A percentile compares a stretch with the other conserved stretches of the same genome.
Conservation (phyloP, 78 protist species). For the Dictyostelium firmibasis region DNA sequence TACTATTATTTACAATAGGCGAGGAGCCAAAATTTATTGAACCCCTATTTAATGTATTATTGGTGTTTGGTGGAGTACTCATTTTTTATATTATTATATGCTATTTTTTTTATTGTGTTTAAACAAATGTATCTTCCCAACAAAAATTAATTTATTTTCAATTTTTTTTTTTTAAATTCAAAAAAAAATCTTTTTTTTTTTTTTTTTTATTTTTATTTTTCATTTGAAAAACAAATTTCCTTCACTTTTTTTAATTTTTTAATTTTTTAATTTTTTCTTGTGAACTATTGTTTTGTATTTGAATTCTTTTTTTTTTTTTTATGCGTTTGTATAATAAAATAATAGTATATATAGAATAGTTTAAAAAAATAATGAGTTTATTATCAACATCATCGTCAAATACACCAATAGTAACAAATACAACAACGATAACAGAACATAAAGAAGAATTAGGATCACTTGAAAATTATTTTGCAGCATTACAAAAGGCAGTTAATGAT, state of each 20-base stretch:
- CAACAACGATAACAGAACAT: not conserved
- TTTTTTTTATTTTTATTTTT: not conserved
- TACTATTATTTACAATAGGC: not conserved
- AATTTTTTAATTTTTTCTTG: not conserved
- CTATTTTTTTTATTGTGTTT: not conserved
- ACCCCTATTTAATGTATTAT: not conserved
- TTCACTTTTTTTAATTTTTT: not conserved
- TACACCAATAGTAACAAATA: not conserved
- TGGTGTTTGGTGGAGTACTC: not conserved
- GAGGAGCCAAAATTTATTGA: not conserved
- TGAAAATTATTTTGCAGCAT: not conserved
- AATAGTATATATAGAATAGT: not conserved
- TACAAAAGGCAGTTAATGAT: slow-evolving; percentile 51
- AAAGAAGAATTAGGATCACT: not conserved
- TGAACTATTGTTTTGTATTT: no score
- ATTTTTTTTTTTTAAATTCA: not conserved
- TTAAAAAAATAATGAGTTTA: not conserved
- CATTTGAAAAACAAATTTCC: not conserved
- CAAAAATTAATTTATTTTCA: not conserved
- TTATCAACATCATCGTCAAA: not conserved
- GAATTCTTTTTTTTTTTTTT: not conserved
- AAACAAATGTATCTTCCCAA: not conserved
- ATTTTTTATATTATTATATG: not conserved
- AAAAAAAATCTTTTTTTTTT: not conserved
- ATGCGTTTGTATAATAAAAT: not conserved